Base-by-base conservation (phyloP, 164 flowering plant genomes). In the Chimonanthus praecox region DNA sequence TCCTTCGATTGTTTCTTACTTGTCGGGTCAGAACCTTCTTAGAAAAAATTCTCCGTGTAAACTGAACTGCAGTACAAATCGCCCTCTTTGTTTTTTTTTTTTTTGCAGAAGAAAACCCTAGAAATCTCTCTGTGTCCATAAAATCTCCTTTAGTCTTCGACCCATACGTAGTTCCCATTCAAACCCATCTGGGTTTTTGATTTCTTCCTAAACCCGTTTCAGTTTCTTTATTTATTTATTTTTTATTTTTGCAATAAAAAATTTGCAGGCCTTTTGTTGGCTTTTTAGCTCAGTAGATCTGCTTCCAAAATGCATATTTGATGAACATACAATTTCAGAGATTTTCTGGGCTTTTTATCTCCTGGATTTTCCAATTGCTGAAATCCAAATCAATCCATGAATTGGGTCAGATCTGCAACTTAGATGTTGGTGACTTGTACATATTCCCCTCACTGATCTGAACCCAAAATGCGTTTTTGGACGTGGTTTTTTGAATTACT, bases 401-500 rank as follows among this genome's bases (percentile, higher is more conserved):
- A 60, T 68, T 18, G 10, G 10, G 16, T 16, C 62, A 63, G 72
- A 49, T 66, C 43, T 54, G 54, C 43, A 20, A 71, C n/a, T 15
- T n/a, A 10, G 21, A 21, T 20, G 8, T 5, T 63, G 21, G 20
- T 20, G 46, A 45, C 44, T 33, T 66, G 13, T 48, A 44, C 18
- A 44, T 16, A 44, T 6, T 5, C 6, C 11, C 47, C 7, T 64
- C 46, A 5, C 45, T 21, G 77, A 75, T 75, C 77, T 45, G 69
- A 44, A 46, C 9, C 64, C 33, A 20, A 60, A 68, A 33, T 74
- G 64, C 47, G 44, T n/a, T 58, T 67, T 47, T 50, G 4, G 70
- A 54, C 58, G 7, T 73, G 49, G 71, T 62, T 58, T 58, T 47
- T 18, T 73, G 51, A 58, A 54, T 66, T 67, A 47, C 6, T 67